phyloP scores from a whole-genome alignment of 2,329 filamentous ascomycete genomes.

The Botrytis byssoidea region DNA sequence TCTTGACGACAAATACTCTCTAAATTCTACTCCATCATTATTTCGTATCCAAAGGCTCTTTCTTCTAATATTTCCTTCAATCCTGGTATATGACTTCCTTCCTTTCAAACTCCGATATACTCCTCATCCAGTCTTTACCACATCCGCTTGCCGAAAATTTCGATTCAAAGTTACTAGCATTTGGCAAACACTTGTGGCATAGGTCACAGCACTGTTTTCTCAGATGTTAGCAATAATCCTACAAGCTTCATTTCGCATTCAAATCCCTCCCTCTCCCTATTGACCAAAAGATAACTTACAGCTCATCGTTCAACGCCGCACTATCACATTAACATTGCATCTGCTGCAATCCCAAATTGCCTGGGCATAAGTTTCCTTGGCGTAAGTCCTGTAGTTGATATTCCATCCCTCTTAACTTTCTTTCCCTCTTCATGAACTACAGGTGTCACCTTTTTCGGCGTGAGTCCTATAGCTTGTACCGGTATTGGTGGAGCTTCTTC shows the following conservation, averaged over 20 bases:
- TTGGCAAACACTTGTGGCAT: neutral
- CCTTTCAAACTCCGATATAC: neutral
- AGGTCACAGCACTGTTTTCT: neutral
- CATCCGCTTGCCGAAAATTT: neutral
- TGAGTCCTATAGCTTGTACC: neutral
- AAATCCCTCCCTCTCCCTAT: neutral
- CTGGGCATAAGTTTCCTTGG: constrained; percentile 2
- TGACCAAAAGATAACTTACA: neutral
- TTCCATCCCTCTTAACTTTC: neutral
- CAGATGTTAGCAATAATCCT: neutral
- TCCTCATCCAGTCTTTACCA: neutral
- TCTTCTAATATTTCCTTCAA: neutral
- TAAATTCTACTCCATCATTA: neutral
- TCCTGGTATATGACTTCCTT: neutral
- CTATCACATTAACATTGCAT: neutral
- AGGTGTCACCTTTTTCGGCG: neutral
- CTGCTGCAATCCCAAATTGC: neutral
- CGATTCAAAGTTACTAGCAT: neutral
- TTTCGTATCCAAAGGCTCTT: neutral
- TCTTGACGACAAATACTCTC: neutral
- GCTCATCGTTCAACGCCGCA: neutral
- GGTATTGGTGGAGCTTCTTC: constrained; percentile 8
- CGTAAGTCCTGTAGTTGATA: neutral
- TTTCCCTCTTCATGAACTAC: neutral
- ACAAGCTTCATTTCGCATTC: neutral